These are phyloP conservation scores for Trichoderma citrinoviride DNA, from an alignment of 2,329 filamentous ascomycete species.

Conservation along the genomic window DNA sequence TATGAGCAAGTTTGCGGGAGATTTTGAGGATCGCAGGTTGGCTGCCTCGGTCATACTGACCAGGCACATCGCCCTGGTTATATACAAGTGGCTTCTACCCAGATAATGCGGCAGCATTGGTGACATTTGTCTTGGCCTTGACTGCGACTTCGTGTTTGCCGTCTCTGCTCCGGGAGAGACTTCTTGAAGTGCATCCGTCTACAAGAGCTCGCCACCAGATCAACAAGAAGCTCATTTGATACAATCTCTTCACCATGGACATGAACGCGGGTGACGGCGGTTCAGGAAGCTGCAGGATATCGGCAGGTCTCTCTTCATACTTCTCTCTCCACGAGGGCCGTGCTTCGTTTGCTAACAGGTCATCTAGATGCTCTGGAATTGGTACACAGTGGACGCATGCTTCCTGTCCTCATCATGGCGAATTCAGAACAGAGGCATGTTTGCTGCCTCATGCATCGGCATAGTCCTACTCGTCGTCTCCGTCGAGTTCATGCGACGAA, in stretches of 20 bases:
- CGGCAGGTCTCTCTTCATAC: not conserved
- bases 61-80: not conserved
- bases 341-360: not conserved
- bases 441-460: slow-evolving; percentile 77
- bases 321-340: too few relatives aligned
- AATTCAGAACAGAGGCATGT: slow-evolving; percentile 66
- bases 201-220: not conserved
- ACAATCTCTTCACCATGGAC: not conserved
- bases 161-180: not conserved
- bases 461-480: slow-evolving; percentile 66
- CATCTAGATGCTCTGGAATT: slow-evolving; percentile 74
- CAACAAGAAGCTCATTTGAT: not conserved
- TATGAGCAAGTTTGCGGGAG: not conserved
- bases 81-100: not conserved
- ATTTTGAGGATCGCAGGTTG: not conserved
- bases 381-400: slow-evolving; percentile 66
- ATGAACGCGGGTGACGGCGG: not conserved
- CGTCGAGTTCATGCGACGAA: not conserved
- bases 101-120: not conserved
- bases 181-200: not conserved
- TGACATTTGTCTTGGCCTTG: not conserved
- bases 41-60: not conserved
- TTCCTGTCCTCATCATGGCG: slow-evolving; percentile 71
- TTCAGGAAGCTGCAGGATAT: not conserved
- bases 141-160: not conserved